These are phyloP conservation scores for Acanthamoeba sp. DNA, from an alignment of 208 protist genomes.

Conservation along the genomic window DNA sequence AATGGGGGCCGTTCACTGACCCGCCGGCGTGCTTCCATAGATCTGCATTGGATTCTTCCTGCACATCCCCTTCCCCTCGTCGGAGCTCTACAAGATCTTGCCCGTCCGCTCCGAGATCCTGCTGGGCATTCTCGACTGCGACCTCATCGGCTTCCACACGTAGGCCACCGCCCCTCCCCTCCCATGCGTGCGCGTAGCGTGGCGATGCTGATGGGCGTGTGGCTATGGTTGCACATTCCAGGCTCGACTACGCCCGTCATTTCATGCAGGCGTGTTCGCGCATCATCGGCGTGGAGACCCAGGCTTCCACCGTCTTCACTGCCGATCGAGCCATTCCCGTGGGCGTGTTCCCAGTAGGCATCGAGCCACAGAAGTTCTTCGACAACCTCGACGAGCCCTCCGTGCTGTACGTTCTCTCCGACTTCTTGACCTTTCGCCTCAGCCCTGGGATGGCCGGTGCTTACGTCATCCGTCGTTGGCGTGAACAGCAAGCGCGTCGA, in stretches of 20 bases:
- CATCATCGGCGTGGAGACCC: constrained; percentile 83
- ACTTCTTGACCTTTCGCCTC: too few species aligned
- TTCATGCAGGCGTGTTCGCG: constrained; percentile 85
- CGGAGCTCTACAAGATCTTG: constrained; percentile 89
- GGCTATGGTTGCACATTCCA: too few species aligned
- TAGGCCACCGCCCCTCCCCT: constrained; percentile 23
- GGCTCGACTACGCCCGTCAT: constrained; percentile 87
- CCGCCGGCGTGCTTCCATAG: too few species aligned
- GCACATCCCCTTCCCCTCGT: constrained; percentile 78
- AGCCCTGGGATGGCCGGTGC: too few species aligned
- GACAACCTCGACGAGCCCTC: constrained; percentile 72
- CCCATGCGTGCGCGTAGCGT: too few species aligned
- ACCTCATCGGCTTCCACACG: constrained; percentile 89
- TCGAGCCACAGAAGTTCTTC: constrained; percentile 86
- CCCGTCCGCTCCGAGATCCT: constrained; percentile 86
- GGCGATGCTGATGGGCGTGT: too few species aligned
- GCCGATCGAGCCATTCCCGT: constrained; percentile 57
- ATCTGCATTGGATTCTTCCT: constrained; percentile 90
- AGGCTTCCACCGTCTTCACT: constrained; percentile 38
- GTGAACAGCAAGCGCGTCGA: constrained; percentile 69
- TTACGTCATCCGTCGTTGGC: too few species aligned
- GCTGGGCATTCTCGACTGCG: constrained; percentile 85
- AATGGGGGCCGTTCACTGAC: too few species aligned
- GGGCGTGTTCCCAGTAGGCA: constrained; percentile 87
- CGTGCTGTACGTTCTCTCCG: constrained; percentile 67